Percentiles rank a stretch among this genome's conserved stretches.
Evolutionary conservation across 2,329 filamentous ascomycete genomes (phyloP).

Genomic region (Hawksworthiomyces lignivorus): DNA sequence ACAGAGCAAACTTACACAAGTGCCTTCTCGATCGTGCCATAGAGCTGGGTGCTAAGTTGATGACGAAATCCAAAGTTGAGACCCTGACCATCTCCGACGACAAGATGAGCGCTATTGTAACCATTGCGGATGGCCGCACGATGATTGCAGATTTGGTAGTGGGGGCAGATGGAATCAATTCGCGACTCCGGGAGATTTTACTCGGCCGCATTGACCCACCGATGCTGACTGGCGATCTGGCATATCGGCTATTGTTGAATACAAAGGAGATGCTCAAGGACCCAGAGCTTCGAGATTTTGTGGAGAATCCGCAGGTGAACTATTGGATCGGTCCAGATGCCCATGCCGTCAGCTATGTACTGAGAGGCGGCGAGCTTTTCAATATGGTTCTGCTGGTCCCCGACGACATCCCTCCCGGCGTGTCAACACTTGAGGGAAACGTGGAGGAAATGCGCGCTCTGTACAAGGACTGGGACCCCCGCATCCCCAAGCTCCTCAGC

Average conservation of each 20-base stretch:
- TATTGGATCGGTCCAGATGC: conserved; percentile 27
- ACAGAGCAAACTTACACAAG: conserved; percentile 24
- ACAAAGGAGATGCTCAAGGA: conserved; percentile 21
- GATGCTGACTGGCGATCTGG: conserved; percentile 25
- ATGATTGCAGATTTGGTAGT: conserved; percentile 28
- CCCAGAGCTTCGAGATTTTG: conserved; percentile 20
- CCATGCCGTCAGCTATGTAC: conserved; percentile 26
- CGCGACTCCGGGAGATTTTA: conserved; percentile 11
- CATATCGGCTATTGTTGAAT: conserved; percentile 27
- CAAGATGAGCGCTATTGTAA: conserved; percentile 14
- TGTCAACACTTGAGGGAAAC: conserved; percentile 20
- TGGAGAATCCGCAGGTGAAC: conserved; percentile 22
- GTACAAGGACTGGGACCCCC: conserved; percentile 28
- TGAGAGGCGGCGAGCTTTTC: conserved; percentile 24
- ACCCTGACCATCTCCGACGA: conserved; percentile 18
- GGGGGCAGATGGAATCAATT: conserved; percentile 33
- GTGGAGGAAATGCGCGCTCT: conserved; percentile 27
- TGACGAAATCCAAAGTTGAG: conserved; percentile 18
- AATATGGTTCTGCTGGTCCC: conserved; percentile 26
- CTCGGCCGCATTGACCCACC: conserved; percentile 17
- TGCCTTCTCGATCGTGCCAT: conserved; percentile 21
- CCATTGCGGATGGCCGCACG: conserved; percentile 20
- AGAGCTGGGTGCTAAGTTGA: conserved; percentile 20
- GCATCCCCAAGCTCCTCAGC: conserved; percentile 26
- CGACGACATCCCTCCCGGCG: conserved; percentile 14